phyloP scores from a whole-genome alignment of 2,329 filamentous ascomycete genomes.

The Fusarium compactum region DNA sequence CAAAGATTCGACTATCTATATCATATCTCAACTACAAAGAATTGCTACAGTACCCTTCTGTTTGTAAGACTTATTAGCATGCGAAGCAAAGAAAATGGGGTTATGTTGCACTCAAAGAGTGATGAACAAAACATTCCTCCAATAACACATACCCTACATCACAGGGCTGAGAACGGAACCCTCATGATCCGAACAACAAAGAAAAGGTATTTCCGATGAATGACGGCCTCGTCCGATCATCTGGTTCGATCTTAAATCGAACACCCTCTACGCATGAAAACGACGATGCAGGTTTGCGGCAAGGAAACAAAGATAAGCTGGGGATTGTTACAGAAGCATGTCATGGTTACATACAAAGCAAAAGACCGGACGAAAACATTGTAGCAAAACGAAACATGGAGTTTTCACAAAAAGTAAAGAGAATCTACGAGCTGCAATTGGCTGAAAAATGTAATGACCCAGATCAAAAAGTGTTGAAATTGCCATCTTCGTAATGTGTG shows the following conservation, averaged over 20 bases:
- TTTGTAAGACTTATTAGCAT: not conserved
- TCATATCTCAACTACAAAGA: not conserved
- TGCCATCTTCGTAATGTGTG: not conserved
- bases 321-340: not conserved
- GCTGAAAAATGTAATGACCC: not conserved
- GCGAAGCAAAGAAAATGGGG: too few relatives aligned
- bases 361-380: not conserved
- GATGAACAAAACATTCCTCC: too few relatives aligned
- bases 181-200: not conserved
- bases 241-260: not conserved
- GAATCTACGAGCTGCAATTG: not conserved
- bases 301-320: not conserved
- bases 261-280: not conserved
- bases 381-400: slow-evolving; percentile 5
- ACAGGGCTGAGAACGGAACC: not conserved
- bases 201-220: not conserved
- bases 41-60: not conserved
- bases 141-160: not conserved
- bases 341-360: not conserved
- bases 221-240: not conserved
- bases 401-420: slow-evolving; percentile 6
- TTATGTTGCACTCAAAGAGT: not conserved
- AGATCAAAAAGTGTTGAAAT: not conserved
- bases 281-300: not conserved
- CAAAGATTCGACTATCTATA: not conserved